Evolutionary conservation across 2,329 filamentous ascomycete genomes (phyloP).

Genomic region (Epichloe baconii): DNA sequence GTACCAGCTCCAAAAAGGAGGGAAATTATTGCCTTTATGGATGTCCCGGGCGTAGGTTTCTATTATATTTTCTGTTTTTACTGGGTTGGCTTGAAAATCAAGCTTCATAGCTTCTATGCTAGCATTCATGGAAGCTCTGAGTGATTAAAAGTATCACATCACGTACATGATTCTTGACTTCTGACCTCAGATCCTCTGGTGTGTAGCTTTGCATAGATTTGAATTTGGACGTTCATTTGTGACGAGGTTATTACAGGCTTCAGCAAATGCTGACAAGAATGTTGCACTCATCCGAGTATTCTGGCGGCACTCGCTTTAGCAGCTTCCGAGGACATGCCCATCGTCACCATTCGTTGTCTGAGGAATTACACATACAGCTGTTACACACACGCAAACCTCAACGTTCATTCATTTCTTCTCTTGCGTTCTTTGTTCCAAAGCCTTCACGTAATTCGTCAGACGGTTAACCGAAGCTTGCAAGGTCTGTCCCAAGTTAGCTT

Average conservation of each 20-base stretch:
- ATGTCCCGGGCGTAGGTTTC: constrained; percentile 18
- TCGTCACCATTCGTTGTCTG: too few species aligned
- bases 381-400: neutral
- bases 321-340: too few species aligned
- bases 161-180: neutral
- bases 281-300: neutral
- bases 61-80: constrained; percentile 7
- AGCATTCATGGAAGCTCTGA: constrained; percentile 11
- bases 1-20: constrained; percentile 8
- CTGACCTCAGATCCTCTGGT: neutral
- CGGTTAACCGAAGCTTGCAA: constrained; percentile 79
- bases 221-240: neutral
- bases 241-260: neutral
- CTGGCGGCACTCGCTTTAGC: neutral
- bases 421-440: constrained; percentile 69
- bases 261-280: neutral
- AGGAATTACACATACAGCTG: neutral
- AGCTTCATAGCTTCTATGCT: constrained; percentile 15
- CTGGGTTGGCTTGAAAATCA: constrained; percentile 8
- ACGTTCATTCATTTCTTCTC: constrained; percentile 26
- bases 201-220: neutral
- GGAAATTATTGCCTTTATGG: constrained; percentile 18
- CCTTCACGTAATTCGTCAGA: constrained; percentile 71
- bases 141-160: neutral
- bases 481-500: constrained; percentile 38